Conservation (phyloP, 176 grass and related monocot genomes). For the Rhynchospora tenuis region DNA sequence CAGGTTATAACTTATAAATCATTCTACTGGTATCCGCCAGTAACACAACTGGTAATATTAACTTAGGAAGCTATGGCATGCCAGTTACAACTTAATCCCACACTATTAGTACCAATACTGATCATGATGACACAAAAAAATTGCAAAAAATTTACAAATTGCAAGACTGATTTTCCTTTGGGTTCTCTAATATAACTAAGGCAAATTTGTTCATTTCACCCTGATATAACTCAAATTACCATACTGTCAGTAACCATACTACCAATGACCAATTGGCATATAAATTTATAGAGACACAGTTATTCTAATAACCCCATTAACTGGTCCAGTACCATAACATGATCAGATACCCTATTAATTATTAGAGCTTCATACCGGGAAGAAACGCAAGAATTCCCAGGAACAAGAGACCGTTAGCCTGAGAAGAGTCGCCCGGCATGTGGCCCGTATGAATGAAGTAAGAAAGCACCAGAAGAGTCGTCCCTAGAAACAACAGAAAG, state of each 20-base stretch:
- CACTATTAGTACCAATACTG: neutral
- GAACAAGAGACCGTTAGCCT: conserved; percentile 77
- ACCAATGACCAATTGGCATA: neutral
- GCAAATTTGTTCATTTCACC: neutral
- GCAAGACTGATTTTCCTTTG: neutral
- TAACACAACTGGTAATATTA: neutral
- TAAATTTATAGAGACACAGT: neutral
- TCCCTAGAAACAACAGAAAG: conserved; percentile 72
- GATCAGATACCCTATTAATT: neutral
- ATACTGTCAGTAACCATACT: neutral
- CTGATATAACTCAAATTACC: neutral
- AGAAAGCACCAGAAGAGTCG: conserved; percentile 55
- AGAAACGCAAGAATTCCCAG: conserved; percentile 86
- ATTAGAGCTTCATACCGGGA: conserved; percentile 53
- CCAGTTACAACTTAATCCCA: no score
- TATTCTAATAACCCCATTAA: neutral
- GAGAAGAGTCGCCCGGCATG: conserved; percentile 77
- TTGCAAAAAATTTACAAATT: neutral
- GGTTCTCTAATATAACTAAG: neutral
- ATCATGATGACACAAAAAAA: neutral
- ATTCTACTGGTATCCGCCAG: neutral
- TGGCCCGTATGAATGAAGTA: conserved; percentile 86
- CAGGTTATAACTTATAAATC: no score
- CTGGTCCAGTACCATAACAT: neutral
- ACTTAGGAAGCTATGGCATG: neutral